Evolutionary conservation across 2,329 filamentous ascomycete species (phyloP), one percentile per base, ranked within the genome.

Genomic region (Pyricularia grisea): DNA sequence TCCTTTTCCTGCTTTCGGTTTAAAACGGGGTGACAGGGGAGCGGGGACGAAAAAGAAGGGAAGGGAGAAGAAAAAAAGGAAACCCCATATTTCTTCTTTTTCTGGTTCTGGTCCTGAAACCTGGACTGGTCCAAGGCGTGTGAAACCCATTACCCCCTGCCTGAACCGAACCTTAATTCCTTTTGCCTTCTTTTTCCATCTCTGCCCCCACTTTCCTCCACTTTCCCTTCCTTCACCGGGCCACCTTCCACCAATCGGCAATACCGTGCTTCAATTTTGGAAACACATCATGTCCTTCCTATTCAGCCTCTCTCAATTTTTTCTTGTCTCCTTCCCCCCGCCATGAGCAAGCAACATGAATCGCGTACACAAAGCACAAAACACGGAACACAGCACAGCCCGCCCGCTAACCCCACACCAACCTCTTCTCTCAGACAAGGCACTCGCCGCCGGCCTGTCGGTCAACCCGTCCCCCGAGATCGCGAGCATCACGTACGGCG

Each of bases 401-500:
- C n/a, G 28, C 28, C 28, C 28, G 20, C 64, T 66, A 36, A 66
- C 64, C 5, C 1, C 3, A 30, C 3, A 7, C 20, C 25, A 11
- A 23, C n/a, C 64, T 20, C 30, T 30, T 17, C 65, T 14, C n/a
- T 42, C 31, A 66, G 65, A 36, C 23, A 66, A 66, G 31, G 11
- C 65, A 10, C 65, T 66, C 25, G 65, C 65, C n/a, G 31, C 65
- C 11, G 65, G 65, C 30, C 65, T 66, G 14, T 14, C 65, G n/a
- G 27, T 66, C 65, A 66, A 27, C 65, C 65, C 65, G 1, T 36
- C 31, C 4, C 65, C 65, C 2, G 65, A 66, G 31, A 66, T 66
- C 31, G 31, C 65, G 20, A 36, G 31, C 31, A 66, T 66, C 65
- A 66, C 65, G 65, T 66, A 66, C 65, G 65, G 65, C 31, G 12